These are phyloP conservation scores for Magnolia sinica DNA, from an alignment of 164 flowering plant genomes.

Conservation along the genomic window DNA sequence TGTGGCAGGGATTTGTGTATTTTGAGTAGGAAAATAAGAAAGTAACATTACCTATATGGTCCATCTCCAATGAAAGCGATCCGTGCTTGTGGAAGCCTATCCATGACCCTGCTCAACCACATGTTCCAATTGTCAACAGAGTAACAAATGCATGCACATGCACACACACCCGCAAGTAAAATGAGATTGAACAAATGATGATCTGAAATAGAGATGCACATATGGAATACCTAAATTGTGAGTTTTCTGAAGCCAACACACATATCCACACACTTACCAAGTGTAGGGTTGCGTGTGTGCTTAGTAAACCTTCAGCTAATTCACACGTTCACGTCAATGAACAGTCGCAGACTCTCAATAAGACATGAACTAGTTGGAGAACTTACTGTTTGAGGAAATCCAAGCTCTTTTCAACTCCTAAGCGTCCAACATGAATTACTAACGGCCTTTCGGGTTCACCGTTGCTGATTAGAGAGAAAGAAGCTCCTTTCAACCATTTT, in stretches of 20 bases:
- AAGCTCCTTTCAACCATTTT: not conserved
- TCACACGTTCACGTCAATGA: too few species aligned
- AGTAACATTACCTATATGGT: constrained; percentile 66
- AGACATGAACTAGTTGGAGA: not conserved
- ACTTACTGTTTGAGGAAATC: constrained; percentile 83
- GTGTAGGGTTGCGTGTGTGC: too few species aligned
- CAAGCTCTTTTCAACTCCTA: constrained; percentile 97
- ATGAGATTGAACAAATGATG: not conserved
- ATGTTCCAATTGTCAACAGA: constrained; percentile 1
- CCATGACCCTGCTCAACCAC: constrained; percentile 74
- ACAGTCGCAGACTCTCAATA: too few species aligned
- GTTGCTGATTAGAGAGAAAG: constrained; percentile 39
- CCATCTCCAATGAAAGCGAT: constrained; percentile 99
- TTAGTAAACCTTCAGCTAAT: too few species aligned
- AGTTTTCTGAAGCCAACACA: not conserved
- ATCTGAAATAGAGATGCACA: not conserved
- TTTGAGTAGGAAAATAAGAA: not conserved
- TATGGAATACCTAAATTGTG: too few species aligned
- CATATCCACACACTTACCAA: not conserved
- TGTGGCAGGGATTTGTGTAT: too few species aligned
- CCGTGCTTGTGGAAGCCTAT: constrained; percentile 76
- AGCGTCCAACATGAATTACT: constrained; percentile 87
- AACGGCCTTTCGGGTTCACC: constrained; percentile 93
- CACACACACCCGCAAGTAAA: not conserved
- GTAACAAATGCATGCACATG: not conserved